Conservation (phyloP, 192 early-diverging fungal genomes). For the Mortierella claussenii region DNA sequence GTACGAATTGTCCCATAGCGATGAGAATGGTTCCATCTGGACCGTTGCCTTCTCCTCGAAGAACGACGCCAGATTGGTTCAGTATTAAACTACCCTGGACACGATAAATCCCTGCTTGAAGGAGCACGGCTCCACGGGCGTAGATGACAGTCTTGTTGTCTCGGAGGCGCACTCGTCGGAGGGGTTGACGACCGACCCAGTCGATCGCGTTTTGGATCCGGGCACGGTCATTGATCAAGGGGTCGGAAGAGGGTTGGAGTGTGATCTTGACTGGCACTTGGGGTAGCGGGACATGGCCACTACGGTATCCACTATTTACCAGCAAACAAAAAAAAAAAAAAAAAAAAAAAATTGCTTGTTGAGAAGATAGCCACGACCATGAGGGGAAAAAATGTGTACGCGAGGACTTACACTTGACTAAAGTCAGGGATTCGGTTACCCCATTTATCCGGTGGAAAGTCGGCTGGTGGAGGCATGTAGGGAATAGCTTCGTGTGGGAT, state of each 20-base stretch:
- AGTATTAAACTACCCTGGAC: constrained; percentile 25
- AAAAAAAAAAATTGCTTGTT: neutral
- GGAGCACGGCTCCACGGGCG: constrained; percentile 19
- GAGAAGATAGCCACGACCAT: neutral
- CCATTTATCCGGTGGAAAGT: constrained; percentile 37
- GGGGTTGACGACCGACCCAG: constrained; percentile 13
- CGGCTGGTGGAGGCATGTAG: constrained; percentile 24
- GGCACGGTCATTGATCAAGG: constrained; percentile 26
- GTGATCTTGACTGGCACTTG: constrained; percentile 20
- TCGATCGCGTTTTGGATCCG: constrained; percentile 44
- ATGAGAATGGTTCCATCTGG: constrained; percentile 19
- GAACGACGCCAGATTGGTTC: constrained; percentile 27
- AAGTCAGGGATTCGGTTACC: constrained; percentile 36
- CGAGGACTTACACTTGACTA: constrained; percentile 36
- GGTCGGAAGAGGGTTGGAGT: constrained; percentile 31
- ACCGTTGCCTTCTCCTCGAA: constrained; percentile 38
- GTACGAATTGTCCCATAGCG: constrained; percentile 25
- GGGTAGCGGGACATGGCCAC: constrained; percentile 33
- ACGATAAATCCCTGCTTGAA: constrained; percentile 38
- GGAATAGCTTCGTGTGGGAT: constrained; percentile 4
- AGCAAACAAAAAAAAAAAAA: neutral
- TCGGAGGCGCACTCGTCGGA: neutral
- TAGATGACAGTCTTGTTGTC: constrained; percentile 27
- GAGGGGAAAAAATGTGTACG: neutral
- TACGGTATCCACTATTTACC: constrained; percentile 23